Percentiles rank a stretch among this genome's conserved stretches.
These are phyloP conservation scores for Blastocystis sp. DNA, from an alignment of 352 stramenopile species.

Conservation along the genomic window DNA sequence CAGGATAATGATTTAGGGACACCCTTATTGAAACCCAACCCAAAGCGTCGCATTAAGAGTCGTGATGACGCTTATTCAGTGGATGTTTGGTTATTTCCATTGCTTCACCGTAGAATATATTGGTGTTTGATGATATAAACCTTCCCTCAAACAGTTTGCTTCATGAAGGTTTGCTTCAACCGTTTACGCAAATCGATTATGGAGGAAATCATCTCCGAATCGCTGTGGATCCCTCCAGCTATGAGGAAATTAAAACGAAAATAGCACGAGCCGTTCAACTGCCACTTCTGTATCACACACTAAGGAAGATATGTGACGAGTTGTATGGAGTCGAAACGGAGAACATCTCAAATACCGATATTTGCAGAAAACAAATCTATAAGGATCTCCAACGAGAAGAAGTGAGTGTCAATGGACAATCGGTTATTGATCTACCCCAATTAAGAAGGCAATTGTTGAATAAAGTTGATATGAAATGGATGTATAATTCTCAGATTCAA, in stretches of 20 bases:
- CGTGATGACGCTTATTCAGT: neutral
- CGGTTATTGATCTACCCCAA: neutral
- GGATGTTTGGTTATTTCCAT: neutral
- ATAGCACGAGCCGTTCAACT: neutral
- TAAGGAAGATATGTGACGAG: too few species aligned
- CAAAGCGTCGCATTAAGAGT: neutral
- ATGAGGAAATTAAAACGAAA: neutral
- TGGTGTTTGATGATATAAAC: conserved; percentile 7
- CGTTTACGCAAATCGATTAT: neutral
- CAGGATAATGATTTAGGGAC: neutral
- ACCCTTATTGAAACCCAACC: neutral
- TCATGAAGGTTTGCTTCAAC: neutral
- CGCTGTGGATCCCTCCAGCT: neutral
- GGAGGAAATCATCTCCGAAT: neutral
- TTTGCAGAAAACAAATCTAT: neutral
- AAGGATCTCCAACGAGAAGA: neutral
- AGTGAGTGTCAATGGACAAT: neutral
- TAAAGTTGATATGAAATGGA: neutral
- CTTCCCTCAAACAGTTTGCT: neutral
- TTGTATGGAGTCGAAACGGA: neutral
- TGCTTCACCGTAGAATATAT: neutral
- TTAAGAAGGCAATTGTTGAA: neutral
- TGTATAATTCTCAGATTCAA: neutral
- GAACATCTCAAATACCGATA: neutral
- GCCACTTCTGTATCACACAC: neutral